Conservation (phyloP, 345 rosid species). For the Gossypium anomalum region DNA sequence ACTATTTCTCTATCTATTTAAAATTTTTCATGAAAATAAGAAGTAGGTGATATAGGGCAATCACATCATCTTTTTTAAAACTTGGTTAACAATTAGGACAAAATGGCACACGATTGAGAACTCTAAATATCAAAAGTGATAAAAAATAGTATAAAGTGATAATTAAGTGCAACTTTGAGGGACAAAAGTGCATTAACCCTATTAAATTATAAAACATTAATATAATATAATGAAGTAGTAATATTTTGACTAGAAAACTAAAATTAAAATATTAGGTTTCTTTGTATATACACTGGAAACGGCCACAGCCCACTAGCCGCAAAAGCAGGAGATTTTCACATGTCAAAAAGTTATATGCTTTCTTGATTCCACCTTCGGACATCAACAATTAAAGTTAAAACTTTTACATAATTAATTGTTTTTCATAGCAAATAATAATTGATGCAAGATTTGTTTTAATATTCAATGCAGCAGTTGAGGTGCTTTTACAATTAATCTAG, state of each 20-base stretch:
- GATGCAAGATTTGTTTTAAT: background rate
- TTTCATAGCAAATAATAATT: background rate
- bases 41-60: too few relatives aligned
- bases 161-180: too few relatives aligned
- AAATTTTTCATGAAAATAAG: too few relatives aligned
- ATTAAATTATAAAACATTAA: background rate
- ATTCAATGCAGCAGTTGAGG: background rate
- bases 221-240: background rate
- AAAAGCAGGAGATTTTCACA: slow-evolving; percentile 56
- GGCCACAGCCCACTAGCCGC: slow-evolving; percentile 30
- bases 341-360: slow-evolving; percentile 20
- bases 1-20: too few relatives aligned
- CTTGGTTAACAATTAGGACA: too few relatives aligned
- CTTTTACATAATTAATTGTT: slow-evolving; percentile 16
- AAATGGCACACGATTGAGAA: too few relatives aligned
- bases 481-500: slow-evolving; percentile 19
- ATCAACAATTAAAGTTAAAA: slow-evolving; percentile 39
- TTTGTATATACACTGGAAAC: background rate
- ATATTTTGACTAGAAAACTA: background rate
- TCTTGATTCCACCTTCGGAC: slow-evolving; percentile 26
- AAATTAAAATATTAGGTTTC: background rate
- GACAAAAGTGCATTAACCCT: background rate
- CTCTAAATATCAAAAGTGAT: too few relatives aligned
- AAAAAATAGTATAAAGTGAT: too few relatives aligned
- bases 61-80: too few relatives aligned